A percentile compares a stretch with the other conserved stretches of the same genome.
Conservation (phyloP, 2,329 filamentous ascomycete genomes). For the Acarospora socialis region DNA sequence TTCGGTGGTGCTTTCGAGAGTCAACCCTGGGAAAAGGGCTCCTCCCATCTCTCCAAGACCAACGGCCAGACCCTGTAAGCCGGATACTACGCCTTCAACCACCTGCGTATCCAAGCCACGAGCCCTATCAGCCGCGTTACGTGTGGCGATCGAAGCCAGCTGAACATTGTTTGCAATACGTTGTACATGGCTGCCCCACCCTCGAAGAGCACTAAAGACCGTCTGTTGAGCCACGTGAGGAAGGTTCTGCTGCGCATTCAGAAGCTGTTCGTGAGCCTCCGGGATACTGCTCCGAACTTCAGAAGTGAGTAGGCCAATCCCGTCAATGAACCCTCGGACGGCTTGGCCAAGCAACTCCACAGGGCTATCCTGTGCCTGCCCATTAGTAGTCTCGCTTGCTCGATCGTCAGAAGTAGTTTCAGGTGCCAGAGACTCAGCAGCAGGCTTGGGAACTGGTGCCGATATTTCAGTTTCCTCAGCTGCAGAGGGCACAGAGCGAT, state of each 20-base stretch:
- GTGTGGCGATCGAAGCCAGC: conserved; percentile 23
- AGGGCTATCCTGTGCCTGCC: conserved; percentile 18
- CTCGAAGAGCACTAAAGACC: conserved; percentile 23
- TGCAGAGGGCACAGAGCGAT: background rate
- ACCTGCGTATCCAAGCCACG: conserved; percentile 23
- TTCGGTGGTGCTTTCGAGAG: no score
- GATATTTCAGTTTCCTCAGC: background rate
- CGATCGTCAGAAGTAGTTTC: no score
- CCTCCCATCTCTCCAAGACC: conserved; percentile 27
- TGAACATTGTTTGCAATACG: conserved; percentile 24
- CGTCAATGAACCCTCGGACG: conserved; percentile 22
- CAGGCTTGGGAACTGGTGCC: no score
- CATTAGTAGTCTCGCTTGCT: no score
- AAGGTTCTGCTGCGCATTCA: conserved; percentile 22
- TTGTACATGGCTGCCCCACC: conserved; percentile 25
- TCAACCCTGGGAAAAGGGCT: conserved; percentile 25
- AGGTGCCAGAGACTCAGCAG: no score
- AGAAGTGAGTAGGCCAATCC: conserved; percentile 23
- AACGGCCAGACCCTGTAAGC: conserved; percentile 26
- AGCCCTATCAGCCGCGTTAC: conserved; percentile 23
- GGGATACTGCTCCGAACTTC: conserved; percentile 20
- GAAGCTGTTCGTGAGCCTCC: background rate
- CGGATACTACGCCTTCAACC: conserved; percentile 24
- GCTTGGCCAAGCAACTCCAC: conserved; percentile 22
- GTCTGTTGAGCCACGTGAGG: conserved; percentile 24